A percentile compares a stretch with the other conserved stretches of the same genome.
These are phyloP conservation scores for Chloranthus sessilifolius DNA, from an alignment of 164 flowering plant species.

Conservation along the genomic window DNA sequence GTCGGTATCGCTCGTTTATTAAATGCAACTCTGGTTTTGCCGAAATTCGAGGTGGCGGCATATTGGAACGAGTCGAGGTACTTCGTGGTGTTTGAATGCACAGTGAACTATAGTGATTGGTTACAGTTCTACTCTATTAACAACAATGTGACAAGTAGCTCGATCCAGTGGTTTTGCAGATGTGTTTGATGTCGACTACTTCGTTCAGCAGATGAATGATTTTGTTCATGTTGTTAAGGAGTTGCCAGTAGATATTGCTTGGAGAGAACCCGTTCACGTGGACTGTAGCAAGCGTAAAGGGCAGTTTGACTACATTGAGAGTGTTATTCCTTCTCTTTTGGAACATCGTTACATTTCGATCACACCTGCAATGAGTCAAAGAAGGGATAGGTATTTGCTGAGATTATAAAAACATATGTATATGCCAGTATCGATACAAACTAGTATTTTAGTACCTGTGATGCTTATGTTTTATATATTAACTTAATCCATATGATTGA, in stretches of 20 bases:
- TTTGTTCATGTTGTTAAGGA: slow-evolving; percentile 66
- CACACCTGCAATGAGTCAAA: slow-evolving; percentile 95
- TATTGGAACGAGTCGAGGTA: slow-evolving; percentile 99
- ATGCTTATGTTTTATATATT: no score
- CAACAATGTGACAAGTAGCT: slow-evolving; percentile 8
- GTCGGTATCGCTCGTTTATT: slow-evolving; percentile 93
- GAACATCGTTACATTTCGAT: slow-evolving; percentile 78
- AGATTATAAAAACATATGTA: no score
- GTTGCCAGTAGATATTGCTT: slow-evolving; percentile 61
- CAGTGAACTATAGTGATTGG: background rate
- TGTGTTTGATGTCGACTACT: slow-evolving; percentile 93
- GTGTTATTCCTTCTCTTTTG: slow-evolving; percentile 74
- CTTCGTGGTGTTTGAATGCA: slow-evolving; percentile 10
- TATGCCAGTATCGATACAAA: no score
- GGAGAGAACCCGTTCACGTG: slow-evolving; percentile 68
- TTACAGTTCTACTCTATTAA: slow-evolving; percentile 39
- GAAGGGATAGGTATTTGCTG: slow-evolving; percentile 77
- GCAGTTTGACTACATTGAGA: slow-evolving; percentile 85
- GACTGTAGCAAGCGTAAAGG: slow-evolving; percentile 97
- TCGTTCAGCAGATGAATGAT: slow-evolving; percentile 69
- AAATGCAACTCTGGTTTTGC: slow-evolving; percentile 91
- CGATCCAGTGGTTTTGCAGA: slow-evolving; percentile 91
- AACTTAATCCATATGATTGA: no score
- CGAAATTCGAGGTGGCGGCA: slow-evolving; percentile 94
- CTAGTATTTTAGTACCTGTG: no score